Evolutionary conservation across 192 early-diverging fungal genomes (phyloP).

Genomic region (Neocallimastix lanati): DNA sequence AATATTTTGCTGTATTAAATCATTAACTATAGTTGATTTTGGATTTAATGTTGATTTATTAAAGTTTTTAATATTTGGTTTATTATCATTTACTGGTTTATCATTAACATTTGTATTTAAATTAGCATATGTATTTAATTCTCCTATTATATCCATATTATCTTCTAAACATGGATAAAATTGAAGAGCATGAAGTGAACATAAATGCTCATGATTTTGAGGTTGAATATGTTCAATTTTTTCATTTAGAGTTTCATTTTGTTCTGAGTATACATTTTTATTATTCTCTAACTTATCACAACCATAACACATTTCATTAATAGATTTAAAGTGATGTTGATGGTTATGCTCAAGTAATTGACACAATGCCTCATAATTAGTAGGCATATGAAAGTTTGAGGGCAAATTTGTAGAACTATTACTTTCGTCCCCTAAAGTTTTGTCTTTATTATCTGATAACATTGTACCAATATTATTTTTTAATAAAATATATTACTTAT

Average conservation of each 20-base stretch:
- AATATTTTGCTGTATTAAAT: no score
- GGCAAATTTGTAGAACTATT: background rate
- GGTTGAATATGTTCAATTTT: background rate
- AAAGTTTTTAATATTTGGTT: background rate
- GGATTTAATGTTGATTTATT: background rate
- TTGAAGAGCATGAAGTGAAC: background rate
- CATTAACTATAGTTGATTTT: background rate
- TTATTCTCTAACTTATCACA: background rate
- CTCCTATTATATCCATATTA: background rate
- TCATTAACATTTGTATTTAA: background rate
- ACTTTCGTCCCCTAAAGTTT: background rate
- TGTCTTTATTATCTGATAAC: background rate
- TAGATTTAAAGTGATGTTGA: background rate
- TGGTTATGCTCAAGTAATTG: background rate
- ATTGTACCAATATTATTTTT: no score
- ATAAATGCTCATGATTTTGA: background rate
- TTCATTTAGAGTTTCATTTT: background rate
- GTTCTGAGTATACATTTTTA: background rate
- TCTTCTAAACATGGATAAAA: background rate
- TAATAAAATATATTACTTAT: no score
- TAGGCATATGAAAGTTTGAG: background rate
- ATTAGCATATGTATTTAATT: background rate
- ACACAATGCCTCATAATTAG: background rate
- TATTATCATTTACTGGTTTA: background rate
- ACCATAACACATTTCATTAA: background rate